Percentiles rank a stretch among this genome's conserved stretches.
These are phyloP conservation scores for Alternaria hordeiaustralica DNA, from an alignment of 2,329 filamentous ascomycete species.

Conservation along the genomic window DNA sequence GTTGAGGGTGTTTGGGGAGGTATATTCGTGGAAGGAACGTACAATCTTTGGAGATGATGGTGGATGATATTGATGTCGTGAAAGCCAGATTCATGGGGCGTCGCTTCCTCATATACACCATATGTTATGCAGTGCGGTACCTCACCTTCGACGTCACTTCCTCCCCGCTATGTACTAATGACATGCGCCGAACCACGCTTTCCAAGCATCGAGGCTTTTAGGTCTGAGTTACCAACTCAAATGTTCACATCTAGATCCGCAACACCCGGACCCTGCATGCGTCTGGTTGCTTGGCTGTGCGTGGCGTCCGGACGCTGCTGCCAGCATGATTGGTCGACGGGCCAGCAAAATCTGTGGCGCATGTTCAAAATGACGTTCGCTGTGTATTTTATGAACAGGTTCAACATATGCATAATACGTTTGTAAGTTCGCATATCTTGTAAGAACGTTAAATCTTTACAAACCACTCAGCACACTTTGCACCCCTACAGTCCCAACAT, in stretches of 20 bases:
- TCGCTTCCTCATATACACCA: neutral
- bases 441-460: slow-evolving; percentile 1
- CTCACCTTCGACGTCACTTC: neutral
- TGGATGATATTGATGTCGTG: neutral
- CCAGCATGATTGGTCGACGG: neutral
- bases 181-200: neutral
- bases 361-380: neutral
- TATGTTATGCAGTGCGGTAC: fast-evolving
- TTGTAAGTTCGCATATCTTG: neutral
- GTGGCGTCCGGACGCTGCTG: neutral
- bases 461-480: slow-evolving; percentile 75
- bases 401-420: neutral
- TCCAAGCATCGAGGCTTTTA: neutral
- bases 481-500: slow-evolving; percentile 79
- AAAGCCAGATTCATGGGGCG: neutral
- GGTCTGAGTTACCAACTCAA: neutral
- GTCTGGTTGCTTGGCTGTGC: neutral
- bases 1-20: neutral
- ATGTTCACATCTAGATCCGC: neutral
- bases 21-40: neutral
- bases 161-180: neutral
- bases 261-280: neutral
- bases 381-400: neutral
- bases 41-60: too few relatives aligned
- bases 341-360: fast-evolving